These are phyloP conservation scores for Laguncularia racemosa DNA, from an alignment of 345 rosid species.

Conservation along the genomic window DNA sequence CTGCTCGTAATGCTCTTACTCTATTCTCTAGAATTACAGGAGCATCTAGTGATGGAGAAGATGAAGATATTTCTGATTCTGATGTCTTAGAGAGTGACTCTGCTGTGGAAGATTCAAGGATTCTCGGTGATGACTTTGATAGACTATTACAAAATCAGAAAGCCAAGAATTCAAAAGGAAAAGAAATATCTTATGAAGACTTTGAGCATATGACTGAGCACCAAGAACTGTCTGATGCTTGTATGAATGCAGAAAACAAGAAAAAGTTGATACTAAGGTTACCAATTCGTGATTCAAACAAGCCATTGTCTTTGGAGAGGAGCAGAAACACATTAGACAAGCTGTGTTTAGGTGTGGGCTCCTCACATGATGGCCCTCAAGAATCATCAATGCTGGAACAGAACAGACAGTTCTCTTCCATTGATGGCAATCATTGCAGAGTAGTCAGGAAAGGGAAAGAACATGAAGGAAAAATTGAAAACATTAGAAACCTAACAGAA, in stretches of 20 bases:
- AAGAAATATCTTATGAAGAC: constrained; percentile 45
- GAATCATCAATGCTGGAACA: constrained; percentile 11
- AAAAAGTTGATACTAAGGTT: constrained; percentile 70
- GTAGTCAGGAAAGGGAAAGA: constrained; percentile 17
- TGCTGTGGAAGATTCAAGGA: constrained; percentile 40
- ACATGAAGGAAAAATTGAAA: constrained; percentile 21
- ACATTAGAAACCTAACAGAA: constrained; percentile 25
- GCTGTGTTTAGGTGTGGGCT: constrained; percentile 22
- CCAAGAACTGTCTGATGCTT: constrained; percentile 34
- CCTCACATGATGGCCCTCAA: constrained; percentile 33
- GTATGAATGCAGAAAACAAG: constrained; percentile 40
- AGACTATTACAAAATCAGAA: constrained; percentile 38
- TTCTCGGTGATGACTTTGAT: constrained; percentile 63
- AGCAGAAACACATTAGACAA: constrained; percentile 13
- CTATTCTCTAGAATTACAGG: constrained; percentile 82
- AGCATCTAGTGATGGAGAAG: constrained; percentile 66
- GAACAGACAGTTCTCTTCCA: constrained; percentile 21
- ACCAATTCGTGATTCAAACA: constrained; percentile 52
- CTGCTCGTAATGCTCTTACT: constrained; percentile 87
- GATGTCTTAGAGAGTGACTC: constrained; percentile 72
- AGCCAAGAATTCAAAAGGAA: constrained; percentile 62
- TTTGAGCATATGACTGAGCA: constrained; percentile 33
- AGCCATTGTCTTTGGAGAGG: constrained; percentile 27
- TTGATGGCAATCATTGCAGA: constrained; percentile 12
- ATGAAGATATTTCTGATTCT: constrained; percentile 60